Base-by-base conservation (phyloP, 1,139 yeast species). In the Geotrichum cucujoidarum region DNA sequence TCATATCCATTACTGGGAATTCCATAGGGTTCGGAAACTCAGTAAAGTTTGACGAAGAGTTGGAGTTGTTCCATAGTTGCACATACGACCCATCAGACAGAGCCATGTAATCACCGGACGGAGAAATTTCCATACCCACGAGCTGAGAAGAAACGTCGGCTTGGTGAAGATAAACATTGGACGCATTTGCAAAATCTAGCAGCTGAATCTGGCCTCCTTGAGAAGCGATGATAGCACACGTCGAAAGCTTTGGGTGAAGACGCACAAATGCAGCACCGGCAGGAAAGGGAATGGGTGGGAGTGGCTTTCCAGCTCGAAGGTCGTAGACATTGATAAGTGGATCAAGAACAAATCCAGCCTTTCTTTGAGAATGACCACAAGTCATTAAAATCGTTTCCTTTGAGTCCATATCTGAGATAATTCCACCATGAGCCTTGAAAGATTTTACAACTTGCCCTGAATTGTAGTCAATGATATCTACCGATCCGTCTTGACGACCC, bases 211-310 rank as follows among this genome's bases (percentile, higher is more conserved):
- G 94, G 7, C 98, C 98, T 25, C 77, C 66, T 17, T 74, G 74
- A 0, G 96, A 84, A 0, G 88, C 83, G 17, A 87, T 80, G 10
- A 89, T 66, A 39, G 89, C 77, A 43, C 86, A 80, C 37, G 88
- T 85, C 11, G 97, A 85, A 50, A 89, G 66, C 54, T 85, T 85
- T 3, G 97, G 97, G 66, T 90, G 97, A 55, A 90, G 74, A 45
- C 84, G 75, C 1, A 85, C 94, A 62, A 78, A 84, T 5, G 87
- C 76, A 1, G 97, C 97, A 3, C 97, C 97, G 0, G 89, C 83
- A 0, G 95, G 87, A 63, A 89, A 89, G 1, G 96, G 81, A 3
- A 90, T 72, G 1, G 97, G 97, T 0, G 95, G 74, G 48, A 84
- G 66, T 1, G 92, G 76, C 51, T 79, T 76, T 78, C 87, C 74